Evolutionary conservation across 371 early-diverging fungal species (phyloP), one percentile per base, ranked within the genome.

Genomic region (Coemansia sp.): DNA sequence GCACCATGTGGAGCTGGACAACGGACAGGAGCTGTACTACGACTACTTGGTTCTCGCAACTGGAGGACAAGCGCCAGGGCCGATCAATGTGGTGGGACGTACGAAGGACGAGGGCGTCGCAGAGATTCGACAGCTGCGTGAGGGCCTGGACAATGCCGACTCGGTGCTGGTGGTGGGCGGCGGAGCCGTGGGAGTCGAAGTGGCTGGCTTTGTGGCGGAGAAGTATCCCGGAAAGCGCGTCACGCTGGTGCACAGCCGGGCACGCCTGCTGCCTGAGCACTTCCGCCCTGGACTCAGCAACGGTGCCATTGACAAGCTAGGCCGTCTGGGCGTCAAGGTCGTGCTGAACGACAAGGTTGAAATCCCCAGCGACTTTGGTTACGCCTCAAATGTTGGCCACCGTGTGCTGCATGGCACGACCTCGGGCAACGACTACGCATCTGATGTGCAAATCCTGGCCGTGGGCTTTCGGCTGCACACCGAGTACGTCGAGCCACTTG

Each of bases 141-240:
- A 40, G 3, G 74, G 74, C 12, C 40, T 88, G 44, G 69, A 74
- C 13, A 51, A 53, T 1, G 84, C 88, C 8, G 49, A 79, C n/a
- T 74, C 81, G 0, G 73, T 87, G 49, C 57, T 88, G 11, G 80
- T 88, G 32, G 70, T 86, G 4, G 88, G 88, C 44, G 85, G 86
- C 53, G 86, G 87, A 0, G 76, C 86, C 2, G 82, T 83, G 0
- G 86, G 87, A 19, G 70, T 86, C 48, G 88, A 88, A 62, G 60
- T 85, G 0, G 81, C 85, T 11, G 85, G 86, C 5, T 86, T 83
- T 59, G 81, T 86, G 13, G 78, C 76, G 5, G 80, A 77, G 0
- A 58, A 54, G 4, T 84, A 82, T 49, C 66, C 72, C 0, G 69
- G 71, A 32, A 86, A 85, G 66, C 72, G 79, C n/a, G 69, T 87